Conservation (phyloP, 192 early-diverging fungal species). For the Rhizoclosmatium sp. region DNA sequence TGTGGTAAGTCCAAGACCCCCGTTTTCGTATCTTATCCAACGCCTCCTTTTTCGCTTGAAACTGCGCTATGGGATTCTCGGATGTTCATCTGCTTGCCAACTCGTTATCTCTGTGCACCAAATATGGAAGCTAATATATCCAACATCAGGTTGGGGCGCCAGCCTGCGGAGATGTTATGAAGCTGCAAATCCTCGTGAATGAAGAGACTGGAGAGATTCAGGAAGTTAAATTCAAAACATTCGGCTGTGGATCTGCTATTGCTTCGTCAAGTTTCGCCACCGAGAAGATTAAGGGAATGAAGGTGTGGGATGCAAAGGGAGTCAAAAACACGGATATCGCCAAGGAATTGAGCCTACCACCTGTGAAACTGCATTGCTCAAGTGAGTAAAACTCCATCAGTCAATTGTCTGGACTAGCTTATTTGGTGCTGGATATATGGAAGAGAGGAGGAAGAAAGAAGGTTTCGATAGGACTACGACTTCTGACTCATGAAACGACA, state of each 20-base stretch:
- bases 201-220: slow-evolving; percentile 87
- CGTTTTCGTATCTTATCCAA: slow-evolving; percentile 30
- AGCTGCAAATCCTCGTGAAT: slow-evolving; percentile 96
- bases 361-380: slow-evolving; percentile 98
- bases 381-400: slow-evolving; percentile 62
- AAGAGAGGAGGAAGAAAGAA: too few relatives aligned
- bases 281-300: slow-evolving; percentile 95
- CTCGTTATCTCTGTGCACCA: too few relatives aligned
- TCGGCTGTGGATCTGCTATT: slow-evolving; percentile 97
- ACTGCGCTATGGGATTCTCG: too few relatives aligned
- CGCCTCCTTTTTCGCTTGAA: not conserved
- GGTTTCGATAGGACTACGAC: too few relatives aligned
- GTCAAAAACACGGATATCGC: slow-evolving; percentile 99
- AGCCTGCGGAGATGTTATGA: slow-evolving; percentile 68
- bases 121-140: too few relatives aligned
- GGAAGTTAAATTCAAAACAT: slow-evolving; percentile 99
- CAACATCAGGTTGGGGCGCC: slow-evolving; percentile 52
- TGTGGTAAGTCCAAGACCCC: slow-evolving; percentile 56
- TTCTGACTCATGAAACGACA: too few relatives aligned
- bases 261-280: slow-evolving; percentile 92
- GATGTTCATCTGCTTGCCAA: too few relatives aligned
- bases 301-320: slow-evolving; percentile 84
- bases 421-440: too few relatives aligned
- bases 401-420: not conserved
- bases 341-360: slow-evolving; percentile 92